Evolutionary conservation across 2,329 filamentous ascomycete genomes (phyloP), one percentile per base, ranked within the genome.

Genomic region (Escovopsis weberi): DNA sequence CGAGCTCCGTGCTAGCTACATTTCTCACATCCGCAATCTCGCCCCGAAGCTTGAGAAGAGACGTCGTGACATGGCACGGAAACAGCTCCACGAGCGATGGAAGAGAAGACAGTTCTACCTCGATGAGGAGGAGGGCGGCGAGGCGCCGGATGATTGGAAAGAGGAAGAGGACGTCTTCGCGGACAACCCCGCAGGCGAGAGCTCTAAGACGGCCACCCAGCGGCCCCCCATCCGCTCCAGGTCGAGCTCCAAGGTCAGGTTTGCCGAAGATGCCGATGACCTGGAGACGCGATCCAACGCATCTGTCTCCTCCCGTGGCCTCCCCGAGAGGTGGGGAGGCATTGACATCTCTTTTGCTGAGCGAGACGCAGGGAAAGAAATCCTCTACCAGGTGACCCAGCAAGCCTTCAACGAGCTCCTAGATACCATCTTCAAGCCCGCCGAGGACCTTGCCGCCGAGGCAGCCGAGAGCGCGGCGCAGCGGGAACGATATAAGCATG

Each of bases 371-470:
- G 86, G 85, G 33, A 85, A 82, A 51, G 86, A 96, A 56, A 82
- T 95, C 4, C 66, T 96, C 1, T 95, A 94, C 55, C 85, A 94
- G 58, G 79, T 93, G 30, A 87, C 85, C 0, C 87, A 95, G 59
- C 83, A 94, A 59, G 61, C 86, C 0, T 85, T 94, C 64, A 95
- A 96, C 54, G 87, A 96, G 61, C 68, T 96, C 2, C 74, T 98
- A 0, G 85, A 96, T 55, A 73, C 79, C 1, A 69, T 98, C 0
- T 98, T 98, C 65, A 82, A 82, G 51, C 69, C 73, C 4, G 81
- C 82, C 49, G 89, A 96, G 59, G 80, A 88, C 48, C 59, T 85
- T 15, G 80, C 86, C 2, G 63, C 91, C 45, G 71, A 77, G 43
- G 80, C 79, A 10, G 72, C 75, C 8, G 68, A 72, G 39, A 85